Percentiles rank a stretch among this genome's conserved stretches.
These are phyloP conservation scores for Cucumis melo DNA, from an alignment of 306 rosid species.

Conservation along the genomic window DNA sequence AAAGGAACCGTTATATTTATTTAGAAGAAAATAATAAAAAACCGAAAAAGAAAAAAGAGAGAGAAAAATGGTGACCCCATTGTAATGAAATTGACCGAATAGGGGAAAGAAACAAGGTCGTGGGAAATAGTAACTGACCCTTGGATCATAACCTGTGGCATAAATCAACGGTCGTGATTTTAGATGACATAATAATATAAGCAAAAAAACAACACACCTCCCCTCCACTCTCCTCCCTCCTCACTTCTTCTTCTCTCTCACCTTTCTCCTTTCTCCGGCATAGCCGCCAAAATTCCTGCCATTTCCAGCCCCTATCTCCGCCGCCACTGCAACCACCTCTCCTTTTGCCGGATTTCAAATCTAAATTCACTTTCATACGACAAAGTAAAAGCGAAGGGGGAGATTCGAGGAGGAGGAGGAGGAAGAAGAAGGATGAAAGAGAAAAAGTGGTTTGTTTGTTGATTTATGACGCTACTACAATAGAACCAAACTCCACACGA, in stretches of 20 bases:
- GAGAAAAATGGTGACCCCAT: neutral
- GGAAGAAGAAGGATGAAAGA: neutral
- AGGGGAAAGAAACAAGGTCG: neutral
- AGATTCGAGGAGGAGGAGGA: neutral
- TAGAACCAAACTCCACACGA: neutral
- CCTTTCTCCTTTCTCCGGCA: constrained; percentile 3
- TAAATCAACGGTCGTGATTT: neutral
- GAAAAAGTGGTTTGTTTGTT: neutral
- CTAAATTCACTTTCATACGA: neutral
- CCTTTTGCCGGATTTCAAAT: neutral
- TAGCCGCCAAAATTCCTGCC: constrained; percentile 6
- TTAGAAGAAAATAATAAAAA: no score
- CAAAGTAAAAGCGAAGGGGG: neutral
- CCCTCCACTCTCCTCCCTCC: neutral
- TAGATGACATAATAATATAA: neutral
- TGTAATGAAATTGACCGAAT: neutral
- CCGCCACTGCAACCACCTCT: neutral
- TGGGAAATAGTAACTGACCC: neutral
- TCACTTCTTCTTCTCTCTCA: neutral
- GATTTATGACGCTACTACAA: neutral
- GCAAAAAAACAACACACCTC: neutral
- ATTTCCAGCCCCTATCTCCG: neutral
- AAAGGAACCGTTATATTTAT: no score
- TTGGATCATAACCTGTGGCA: constrained; percentile 1
- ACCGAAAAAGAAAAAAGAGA: no score